Base-by-base conservation (phyloP, 2,329 filamentous ascomycete species). In the Tolypocladium capitatum region DNA sequence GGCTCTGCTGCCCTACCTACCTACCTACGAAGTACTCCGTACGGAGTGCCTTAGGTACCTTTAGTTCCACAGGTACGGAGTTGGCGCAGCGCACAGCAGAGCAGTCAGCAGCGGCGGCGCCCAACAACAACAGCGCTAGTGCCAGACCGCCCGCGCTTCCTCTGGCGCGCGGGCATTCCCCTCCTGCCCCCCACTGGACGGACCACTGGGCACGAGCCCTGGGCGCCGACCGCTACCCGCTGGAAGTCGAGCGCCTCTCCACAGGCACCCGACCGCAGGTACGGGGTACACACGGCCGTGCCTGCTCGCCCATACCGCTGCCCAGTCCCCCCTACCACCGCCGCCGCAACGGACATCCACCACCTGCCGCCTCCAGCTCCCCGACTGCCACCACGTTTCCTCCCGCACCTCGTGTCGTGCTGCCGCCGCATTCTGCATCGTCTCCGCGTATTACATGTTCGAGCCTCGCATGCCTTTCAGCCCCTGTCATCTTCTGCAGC, bases 401-500 rank as follows among this genome's bases (percentile, higher is more conserved):
- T 35, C 32, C 43, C 43, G 21, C 43, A 21, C 31, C 33, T 31
- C 10, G 44, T 38, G 33, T 46, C 31, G 45, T 46, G 38, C 45
- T 34, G 45, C 24, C 34, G 27, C 33, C 33, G 13, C 31, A 41
- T 36, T 40, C 31, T 42, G 24, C 38, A 21, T 46, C 38, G 35
- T n/a, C 45, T 20, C 20, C 30, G 11, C 45, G 35, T 27, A 32
- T 34, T 41, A 46, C 45, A 42, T 46, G 36, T 31, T 42, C 45
- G 35, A 42, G 28, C 45, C 36, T 41, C 45, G 45, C 45, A 40
- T 46, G 45, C 38, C 42, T 41, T 41, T 21, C 31, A 5, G 35
- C 45, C 35, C 34, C 31, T 41, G 28, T 42, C 35, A 36, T 34
- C 18, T 34, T 46, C 28, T 32, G 38, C 45, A 46, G 35, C 45